A percentile compares a stretch with the other conserved stretches of the same genome.
These are phyloP conservation scores for Leishmania turanica DNA, from an alignment of 208 protist species.

Conservation along the genomic window DNA sequence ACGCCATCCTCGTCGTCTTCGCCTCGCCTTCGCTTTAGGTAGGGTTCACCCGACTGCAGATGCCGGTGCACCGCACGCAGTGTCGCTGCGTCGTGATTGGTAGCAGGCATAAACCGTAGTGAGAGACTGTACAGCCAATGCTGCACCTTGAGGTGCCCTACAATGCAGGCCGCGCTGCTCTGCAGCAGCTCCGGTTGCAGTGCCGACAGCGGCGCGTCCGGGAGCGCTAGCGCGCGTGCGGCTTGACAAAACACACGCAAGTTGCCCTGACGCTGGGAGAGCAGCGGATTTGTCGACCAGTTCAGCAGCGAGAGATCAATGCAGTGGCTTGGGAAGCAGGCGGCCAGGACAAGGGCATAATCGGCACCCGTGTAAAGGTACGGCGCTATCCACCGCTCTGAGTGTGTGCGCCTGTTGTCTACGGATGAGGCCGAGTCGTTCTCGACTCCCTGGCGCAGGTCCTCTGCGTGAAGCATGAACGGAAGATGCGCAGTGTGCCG, in stretches of 20 bases:
- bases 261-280: conserved; percentile 59
- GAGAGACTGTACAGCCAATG: conserved; percentile 76
- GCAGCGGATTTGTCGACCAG: conserved; percentile 58
- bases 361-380: conserved; percentile 76
- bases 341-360: conserved; percentile 68
- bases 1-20: neutral
- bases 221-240: conserved; percentile 37
- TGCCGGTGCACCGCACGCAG: conserved; percentile 49
- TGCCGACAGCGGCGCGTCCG: conserved; percentile 45
- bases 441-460: neutral
- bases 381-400: conserved; percentile 13
- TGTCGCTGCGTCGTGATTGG: conserved; percentile 43
- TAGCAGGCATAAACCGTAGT: conserved; percentile 40
- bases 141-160: conserved; percentile 74
- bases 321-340: conserved; percentile 55
- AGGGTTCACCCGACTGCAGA: conserved; percentile 57
- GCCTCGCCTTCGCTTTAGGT: conserved; percentile 25
- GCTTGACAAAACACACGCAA: conserved; percentile 59
- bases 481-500: conserved; percentile 41
- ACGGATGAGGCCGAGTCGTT: neutral
- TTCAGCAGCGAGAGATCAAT: conserved; percentile 57
- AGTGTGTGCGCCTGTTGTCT: neutral
- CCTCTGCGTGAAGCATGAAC: conserved; percentile 1
- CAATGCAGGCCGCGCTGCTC: conserved; percentile 35
- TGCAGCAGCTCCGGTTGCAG: conserved; percentile 52